phyloP scores from a whole-genome alignment of 148 eudicot genomes.

The Amaranthus palmeri region DNA sequence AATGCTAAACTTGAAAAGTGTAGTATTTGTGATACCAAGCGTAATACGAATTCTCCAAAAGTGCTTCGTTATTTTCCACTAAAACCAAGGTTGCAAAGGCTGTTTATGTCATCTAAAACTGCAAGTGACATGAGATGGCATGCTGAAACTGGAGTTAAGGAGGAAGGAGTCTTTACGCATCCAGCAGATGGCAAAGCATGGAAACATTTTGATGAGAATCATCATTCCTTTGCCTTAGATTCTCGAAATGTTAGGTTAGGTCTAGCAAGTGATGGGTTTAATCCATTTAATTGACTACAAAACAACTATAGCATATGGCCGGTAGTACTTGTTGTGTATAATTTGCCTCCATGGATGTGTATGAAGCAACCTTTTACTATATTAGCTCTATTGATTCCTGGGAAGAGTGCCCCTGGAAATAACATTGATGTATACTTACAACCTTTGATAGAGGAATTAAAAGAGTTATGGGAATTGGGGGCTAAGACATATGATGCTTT shows the following conservation, averaged over 20 bases:
- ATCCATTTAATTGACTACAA: slow-evolving; percentile 14
- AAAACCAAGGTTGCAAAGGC: slow-evolving; percentile 6
- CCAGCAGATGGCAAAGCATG: slow-evolving; percentile 18
- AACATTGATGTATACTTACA: no score
- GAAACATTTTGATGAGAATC: slow-evolving; percentile 12
- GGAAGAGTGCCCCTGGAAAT: no score
- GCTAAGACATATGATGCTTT: no score
- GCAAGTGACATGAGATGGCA: slow-evolving; percentile 19
- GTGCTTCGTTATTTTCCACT: slow-evolving; percentile 20
- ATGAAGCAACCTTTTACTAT: no score
- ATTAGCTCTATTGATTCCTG: no score
- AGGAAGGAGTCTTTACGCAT: slow-evolving; percentile 9
- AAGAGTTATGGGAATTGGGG: no score
- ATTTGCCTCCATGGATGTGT: no score
- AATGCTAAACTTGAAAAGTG: neutral
- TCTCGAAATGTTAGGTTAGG: slow-evolving; percentile 18
- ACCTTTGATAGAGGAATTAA: no score
- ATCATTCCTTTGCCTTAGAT: slow-evolving; percentile 5
- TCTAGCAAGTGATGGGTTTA: slow-evolving; percentile 27
- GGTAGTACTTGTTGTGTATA: no score
- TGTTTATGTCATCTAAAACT: slow-evolving; percentile 6
- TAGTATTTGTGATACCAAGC: neutral
- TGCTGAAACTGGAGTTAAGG: neutral
- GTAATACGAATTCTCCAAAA: neutral
- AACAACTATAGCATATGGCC: slow-evolving; percentile 28